phyloP scores from a whole-genome alignment of 495 filamentous ascomycete genomes.

The Aspergillus funiculosus region DNA sequence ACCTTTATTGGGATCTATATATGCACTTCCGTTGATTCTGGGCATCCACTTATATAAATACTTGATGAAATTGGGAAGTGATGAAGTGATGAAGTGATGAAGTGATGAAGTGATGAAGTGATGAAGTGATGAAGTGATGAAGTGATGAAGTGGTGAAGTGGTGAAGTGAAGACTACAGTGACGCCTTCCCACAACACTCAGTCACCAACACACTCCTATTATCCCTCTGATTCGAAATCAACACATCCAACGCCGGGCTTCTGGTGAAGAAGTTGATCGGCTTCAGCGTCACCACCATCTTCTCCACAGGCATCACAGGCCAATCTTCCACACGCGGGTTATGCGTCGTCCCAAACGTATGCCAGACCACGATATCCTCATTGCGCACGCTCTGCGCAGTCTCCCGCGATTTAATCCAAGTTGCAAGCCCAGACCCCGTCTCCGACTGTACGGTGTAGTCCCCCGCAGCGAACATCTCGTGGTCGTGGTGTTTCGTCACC shows the following conservation, averaged over 20 bases:
- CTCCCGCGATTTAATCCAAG: slow-evolving; percentile 20
- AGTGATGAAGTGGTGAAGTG: too few relatives aligned
- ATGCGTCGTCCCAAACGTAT: slow-evolving; percentile 58
- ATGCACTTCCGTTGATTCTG: too few relatives aligned
- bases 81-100: too few relatives aligned
- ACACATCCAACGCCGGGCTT: slow-evolving; percentile 54
- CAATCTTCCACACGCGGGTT: slow-evolving; percentile 56
- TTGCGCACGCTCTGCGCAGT: slow-evolving; percentile 33
- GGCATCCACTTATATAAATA: too few relatives aligned
- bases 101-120: too few relatives aligned
- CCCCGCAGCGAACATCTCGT: slow-evolving; percentile 73
- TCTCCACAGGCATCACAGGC: slow-evolving; percentile 56
- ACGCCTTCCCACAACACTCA: not conserved
- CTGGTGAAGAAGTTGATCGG: slow-evolving; percentile 66
- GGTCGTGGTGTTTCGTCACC: slow-evolving; percentile 68
- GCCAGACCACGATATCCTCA: slow-evolving; percentile 45
- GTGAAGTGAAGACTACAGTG: too few relatives aligned
- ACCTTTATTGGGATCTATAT: too few relatives aligned
- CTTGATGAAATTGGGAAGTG: too few relatives aligned
- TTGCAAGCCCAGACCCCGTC: slow-evolving; percentile 43
- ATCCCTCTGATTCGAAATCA: slow-evolving; percentile 25
- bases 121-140: too few relatives aligned
- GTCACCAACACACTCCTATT: slow-evolving; percentile 30
- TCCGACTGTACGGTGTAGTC: slow-evolving; percentile 78
- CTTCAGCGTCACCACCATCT: slow-evolving; percentile 51